Percentiles rank a stretch among this genome's conserved stretches.
Conservation (phyloP, 192 early-diverging fungal species). For the Umbelopsis isabellina region DNA sequence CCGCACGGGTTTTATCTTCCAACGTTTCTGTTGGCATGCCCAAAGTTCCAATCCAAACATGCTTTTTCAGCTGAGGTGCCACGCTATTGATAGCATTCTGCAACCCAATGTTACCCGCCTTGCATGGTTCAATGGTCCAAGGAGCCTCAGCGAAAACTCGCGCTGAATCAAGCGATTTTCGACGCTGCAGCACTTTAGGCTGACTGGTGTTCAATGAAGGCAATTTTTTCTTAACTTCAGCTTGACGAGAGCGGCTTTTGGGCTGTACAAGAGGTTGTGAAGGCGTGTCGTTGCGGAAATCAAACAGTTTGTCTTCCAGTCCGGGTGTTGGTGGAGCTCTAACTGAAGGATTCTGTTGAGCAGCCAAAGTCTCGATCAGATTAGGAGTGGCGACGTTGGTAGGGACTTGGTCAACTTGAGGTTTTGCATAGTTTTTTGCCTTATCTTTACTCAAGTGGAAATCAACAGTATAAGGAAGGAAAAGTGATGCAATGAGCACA, state of each 20-base stretch:
- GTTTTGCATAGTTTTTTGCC: slow-evolving; percentile 33
- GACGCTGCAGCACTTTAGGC: slow-evolving; percentile 11
- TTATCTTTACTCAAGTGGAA: slow-evolving; percentile 53
- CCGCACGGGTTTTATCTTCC: slow-evolving; percentile 59
- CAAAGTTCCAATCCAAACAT: slow-evolving; percentile 78
- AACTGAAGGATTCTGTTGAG: slow-evolving; percentile 29
- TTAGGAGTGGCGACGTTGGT: slow-evolving; percentile 31
- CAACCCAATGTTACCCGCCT: slow-evolving; percentile 91
- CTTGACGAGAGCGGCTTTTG: slow-evolving; percentile 37
- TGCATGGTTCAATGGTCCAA: slow-evolving; percentile 75
- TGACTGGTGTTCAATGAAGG: slow-evolving; percentile 12
- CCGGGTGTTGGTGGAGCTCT: slow-evolving; percentile 24
- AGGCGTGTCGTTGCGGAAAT: slow-evolving; percentile 29
- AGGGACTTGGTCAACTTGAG: slow-evolving; percentile 24
- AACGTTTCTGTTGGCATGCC: slow-evolving; percentile 75
- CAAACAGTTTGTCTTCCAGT: slow-evolving; percentile 44
- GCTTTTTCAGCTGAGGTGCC: slow-evolving; percentile 54
- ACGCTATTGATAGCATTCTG: slow-evolving; percentile 87
- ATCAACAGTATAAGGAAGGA: slow-evolving; percentile 75
- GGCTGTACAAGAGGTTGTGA: slow-evolving; percentile 31
- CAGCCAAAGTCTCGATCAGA: slow-evolving; percentile 43
- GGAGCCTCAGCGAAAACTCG: slow-evolving; percentile 46
- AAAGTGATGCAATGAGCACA: slow-evolving; percentile 73
- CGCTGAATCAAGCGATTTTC: slow-evolving; percentile 41
- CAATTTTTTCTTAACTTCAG: slow-evolving; percentile 19